Evolutionary conservation across 1,139 yeast genomes (phyloP), one percentile per base, ranked within the genome.

Genomic region (Scheffersomyces segobiensis): DNA sequence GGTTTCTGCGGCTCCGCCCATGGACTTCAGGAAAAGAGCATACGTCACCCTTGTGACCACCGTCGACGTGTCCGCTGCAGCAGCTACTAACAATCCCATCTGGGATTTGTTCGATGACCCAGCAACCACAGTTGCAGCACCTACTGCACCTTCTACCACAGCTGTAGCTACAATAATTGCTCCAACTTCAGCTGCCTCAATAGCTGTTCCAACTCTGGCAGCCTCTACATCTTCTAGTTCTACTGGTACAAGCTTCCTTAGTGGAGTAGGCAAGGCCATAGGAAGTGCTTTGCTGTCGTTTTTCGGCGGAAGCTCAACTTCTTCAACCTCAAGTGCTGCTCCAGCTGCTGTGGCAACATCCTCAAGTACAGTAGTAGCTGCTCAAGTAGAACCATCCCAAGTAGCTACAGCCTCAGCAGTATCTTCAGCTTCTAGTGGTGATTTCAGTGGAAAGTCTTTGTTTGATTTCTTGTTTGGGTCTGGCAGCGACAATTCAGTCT

Each of bases 11-110:
- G 62, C 64, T 6, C 59, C 62, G 1, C 57, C 57, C 12, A 58
- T 66, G 7, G 57, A 53, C 17, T 20, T 59, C 5, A 58, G 59
- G 24, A 59, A 61, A 46, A 58, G 67, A 57, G 62, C 59, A 22
- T 63, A 63, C 32, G 66, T 67, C 22, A 67, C 71, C 3, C 56
- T 61, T 18, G 60, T 62, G 14, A 58, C 64, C n/a, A 69, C 72
- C 7, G 64, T 66, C 19, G 46, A 54, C 7, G 57, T 55, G 3
- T 48, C 59, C 46, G 58, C 63, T 39, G 56, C 60, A 26, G 52
- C 59, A 17, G 53, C 58, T 39, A 55, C 59, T 32, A 53, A 32
- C 42, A 32, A 58, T 46, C 51, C 61, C 48, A 53, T 65, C 39
- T 53, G 65, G 49, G 50, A 67, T 26, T 54, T 69, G 19, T 56